Base-by-base conservation (phyloP, 2,329 filamentous ascomycete genomes). In the Aspergillus tamarii region DNA sequence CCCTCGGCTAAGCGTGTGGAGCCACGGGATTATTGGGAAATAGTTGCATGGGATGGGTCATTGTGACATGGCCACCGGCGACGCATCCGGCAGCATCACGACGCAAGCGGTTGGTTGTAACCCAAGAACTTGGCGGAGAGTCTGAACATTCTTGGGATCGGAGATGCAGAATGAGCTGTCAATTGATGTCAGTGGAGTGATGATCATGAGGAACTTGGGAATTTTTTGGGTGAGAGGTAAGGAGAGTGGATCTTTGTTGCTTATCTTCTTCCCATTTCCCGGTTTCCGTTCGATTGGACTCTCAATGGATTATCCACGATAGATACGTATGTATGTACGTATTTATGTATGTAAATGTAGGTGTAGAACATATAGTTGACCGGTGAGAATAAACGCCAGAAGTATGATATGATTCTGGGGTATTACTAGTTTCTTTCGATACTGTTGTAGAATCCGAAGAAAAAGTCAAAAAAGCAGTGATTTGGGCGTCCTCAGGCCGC, bases 11-110 rank as follows among this genome's bases (percentile, higher is more conserved):
- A 54, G n/a, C 26, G n/a, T 50, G 62, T 61, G 62, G 62, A 61
- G 28, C 62, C 59, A 26, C n/a, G 50, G 53, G 23, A 62, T 57
- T 64, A 56, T 62, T 64, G 60, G 52, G 36, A 59, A 58, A 61
- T 59, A 58, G 61, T 63, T 39, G n/a, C 1, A 36, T 54, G 16
- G 30, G 32, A 55, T 19, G 53, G 55, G 43, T 60, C 63, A 62
- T 39, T 64, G 54, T 67, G 61, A 67, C 61, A 60, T 60, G 62
- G 8, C 59, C 54, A 57, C 55, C 58, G 23, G 56, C 58, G 52
- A 64, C 61, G 59, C 59, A 59, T 66, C 39, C 64, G 65, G 65
- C 26, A 26, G 59, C 14, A 9, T 2, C 56, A 52, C 59, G 57
- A 60, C 62, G 62, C 62, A 64, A 60, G 57, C 62, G 61, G 64